These are phyloP conservation scores for Neopestalotiopsis clavispora DNA, from an alignment of 2,329 filamentous ascomycete species.

Conservation along the genomic window DNA sequence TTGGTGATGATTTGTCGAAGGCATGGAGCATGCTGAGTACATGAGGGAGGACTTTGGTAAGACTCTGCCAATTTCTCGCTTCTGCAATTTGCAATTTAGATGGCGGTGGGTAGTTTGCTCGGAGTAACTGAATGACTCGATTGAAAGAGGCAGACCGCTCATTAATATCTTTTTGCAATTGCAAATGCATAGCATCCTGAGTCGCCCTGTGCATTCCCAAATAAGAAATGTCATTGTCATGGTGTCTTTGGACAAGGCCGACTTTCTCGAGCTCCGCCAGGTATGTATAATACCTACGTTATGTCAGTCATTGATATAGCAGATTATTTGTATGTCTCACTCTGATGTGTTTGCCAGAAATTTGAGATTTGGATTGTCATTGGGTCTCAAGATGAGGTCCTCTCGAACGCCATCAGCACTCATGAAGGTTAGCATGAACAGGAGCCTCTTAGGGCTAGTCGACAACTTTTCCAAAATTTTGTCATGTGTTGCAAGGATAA, in stretches of 20 bases:
- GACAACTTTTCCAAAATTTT: background rate
- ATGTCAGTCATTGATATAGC: no score
- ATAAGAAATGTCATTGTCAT: background rate
- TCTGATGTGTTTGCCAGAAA: background rate
- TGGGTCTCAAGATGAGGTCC: background rate
- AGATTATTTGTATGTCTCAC: background rate
- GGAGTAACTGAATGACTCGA: background rate
- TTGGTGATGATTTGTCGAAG: background rate
- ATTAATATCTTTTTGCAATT: background rate
- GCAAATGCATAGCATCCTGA: background rate
- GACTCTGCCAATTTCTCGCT: background rate
- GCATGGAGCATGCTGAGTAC: background rate
- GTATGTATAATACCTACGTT: background rate
- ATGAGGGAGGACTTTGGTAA: background rate
- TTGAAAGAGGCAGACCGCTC: background rate
- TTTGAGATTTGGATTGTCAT: background rate
- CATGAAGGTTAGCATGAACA: background rate
- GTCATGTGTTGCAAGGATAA: background rate
- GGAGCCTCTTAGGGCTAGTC: background rate
- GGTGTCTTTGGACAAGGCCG: background rate
- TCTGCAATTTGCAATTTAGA: background rate
- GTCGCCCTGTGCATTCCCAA: background rate
- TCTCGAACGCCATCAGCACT: background rate
- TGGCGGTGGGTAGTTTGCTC: background rate
- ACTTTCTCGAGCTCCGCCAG: background rate